These are phyloP conservation scores for Daldinia concentrica DNA, from an alignment of 495 filamentous ascomycete genomes.

Conservation along the genomic window DNA sequence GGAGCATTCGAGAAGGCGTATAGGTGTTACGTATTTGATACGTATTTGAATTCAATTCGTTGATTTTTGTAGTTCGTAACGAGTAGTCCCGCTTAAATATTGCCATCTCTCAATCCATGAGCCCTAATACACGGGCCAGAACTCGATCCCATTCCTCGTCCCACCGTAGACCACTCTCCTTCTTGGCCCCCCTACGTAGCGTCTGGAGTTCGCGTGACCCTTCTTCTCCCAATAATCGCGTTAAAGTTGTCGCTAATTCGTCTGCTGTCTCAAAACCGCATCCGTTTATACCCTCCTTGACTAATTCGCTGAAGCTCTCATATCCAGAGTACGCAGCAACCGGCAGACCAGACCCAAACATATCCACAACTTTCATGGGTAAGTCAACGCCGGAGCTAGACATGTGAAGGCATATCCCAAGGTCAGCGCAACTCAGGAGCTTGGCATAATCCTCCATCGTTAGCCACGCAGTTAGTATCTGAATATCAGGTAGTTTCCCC, in stretches of 20 bases:
- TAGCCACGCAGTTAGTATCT: slow-evolving; percentile 83
- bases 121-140: slow-evolving; percentile 73
- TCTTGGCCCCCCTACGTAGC: slow-evolving; percentile 75
- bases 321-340: slow-evolving; percentile 87
- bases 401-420: slow-evolving; percentile 91
- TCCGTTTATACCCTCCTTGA: slow-evolving; percentile 86
- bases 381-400: slow-evolving; percentile 94
- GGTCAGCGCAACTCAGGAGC: slow-evolving; percentile 85
- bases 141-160: slow-evolving; percentile 93
- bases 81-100: neutral
- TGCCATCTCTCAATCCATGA: slow-evolving; percentile 48
- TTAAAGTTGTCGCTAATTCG: slow-evolving; percentile 67
- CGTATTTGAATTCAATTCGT: slow-evolving; percentile 2
- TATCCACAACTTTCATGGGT: slow-evolving; percentile 99
- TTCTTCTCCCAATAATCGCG: slow-evolving; percentile 65
- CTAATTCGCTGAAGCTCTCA: slow-evolving; percentile 86
- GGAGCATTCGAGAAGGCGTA: slow-evolving; percentile 20
- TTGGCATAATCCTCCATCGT: slow-evolving; percentile 82
- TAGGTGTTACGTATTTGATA: slow-evolving; percentile 1
- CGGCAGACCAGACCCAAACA: slow-evolving; percentile 94
- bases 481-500: slow-evolving; percentile 71
- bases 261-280: slow-evolving; percentile 75
- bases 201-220: slow-evolving; percentile 60
- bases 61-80: slow-evolving; percentile 6
- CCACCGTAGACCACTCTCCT: slow-evolving; percentile 84